Conservation (phyloP, 352 stramenopile species). For the Globisporangium cystogenes region DNA sequence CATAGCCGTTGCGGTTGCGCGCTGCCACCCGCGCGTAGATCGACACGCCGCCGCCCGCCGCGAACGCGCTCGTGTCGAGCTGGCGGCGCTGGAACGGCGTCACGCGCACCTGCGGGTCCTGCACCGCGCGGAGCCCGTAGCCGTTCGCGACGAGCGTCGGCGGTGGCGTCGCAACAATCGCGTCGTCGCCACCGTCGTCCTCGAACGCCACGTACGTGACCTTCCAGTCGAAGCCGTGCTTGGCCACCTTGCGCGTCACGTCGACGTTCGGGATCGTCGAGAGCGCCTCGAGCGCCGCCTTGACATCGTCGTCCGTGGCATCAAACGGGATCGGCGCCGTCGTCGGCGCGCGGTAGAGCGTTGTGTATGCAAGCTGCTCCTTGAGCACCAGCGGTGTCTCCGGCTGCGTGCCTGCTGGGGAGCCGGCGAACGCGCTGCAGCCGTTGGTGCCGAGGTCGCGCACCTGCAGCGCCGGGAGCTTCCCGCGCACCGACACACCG, state of each 20-base stretch:
- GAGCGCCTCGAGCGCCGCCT: slow-evolving; percentile 90
- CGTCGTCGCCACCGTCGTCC: slow-evolving; percentile 1
- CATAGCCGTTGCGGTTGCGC: slow-evolving; percentile 53
- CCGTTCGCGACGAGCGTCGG: slow-evolving; percentile 35
- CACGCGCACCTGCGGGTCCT: slow-evolving; percentile 38
- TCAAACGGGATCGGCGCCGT: slow-evolving; percentile 89
- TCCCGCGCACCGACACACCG: slow-evolving; percentile 84
- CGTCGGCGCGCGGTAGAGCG: slow-evolving; percentile 89
- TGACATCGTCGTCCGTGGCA: slow-evolving; percentile 86
- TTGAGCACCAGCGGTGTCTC: slow-evolving; percentile 22
- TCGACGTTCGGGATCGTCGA: slow-evolving; percentile 86
- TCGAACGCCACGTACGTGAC: slow-evolving; percentile 91
- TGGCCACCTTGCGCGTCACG: slow-evolving; percentile 73
- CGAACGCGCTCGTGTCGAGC: slow-evolving; percentile 21
- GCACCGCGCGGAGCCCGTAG: slow-evolving; percentile 33
- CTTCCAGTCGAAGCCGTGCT: slow-evolving; percentile 89
- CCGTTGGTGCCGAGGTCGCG: slow-evolving; percentile 90
- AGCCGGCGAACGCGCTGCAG: slow-evolving; percentile 67
- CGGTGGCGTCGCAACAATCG: neutral
- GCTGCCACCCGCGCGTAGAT: slow-evolving; percentile 57
- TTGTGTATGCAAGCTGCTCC: slow-evolving; percentile 52
- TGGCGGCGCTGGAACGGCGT: slow-evolving; percentile 44
- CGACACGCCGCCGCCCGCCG: slow-evolving; percentile 27
- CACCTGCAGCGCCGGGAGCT: slow-evolving; percentile 82
- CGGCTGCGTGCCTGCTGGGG: slow-evolving; percentile 13